Percentiles rank a stretch among this genome's conserved stretches.
These are phyloP conservation scores for Danielia reshetovae DNA, from an alignment of 805 yeast genomes.

Conservation along the genomic window DNA sequence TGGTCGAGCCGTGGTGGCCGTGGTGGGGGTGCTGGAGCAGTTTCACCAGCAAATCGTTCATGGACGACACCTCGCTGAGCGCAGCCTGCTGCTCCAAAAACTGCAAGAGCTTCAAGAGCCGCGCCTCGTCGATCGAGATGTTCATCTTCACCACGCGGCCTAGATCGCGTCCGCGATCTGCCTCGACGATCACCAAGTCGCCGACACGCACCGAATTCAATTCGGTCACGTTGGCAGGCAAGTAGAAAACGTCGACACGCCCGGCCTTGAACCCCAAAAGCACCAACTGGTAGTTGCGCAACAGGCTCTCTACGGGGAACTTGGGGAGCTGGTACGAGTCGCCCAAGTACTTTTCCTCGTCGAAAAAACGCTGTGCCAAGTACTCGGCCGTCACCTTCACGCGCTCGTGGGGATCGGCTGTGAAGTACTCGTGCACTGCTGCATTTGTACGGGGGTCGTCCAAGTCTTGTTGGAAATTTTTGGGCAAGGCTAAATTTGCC, in stretches of 20 bases:
- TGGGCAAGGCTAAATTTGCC: background rate
- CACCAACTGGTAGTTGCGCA: conserved; percentile 11
- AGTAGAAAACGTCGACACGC: conserved; percentile 70
- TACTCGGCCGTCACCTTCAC: conserved; percentile 32
- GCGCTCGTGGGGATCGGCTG: conserved; percentile 34
- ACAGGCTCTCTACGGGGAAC: conserved; percentile 29
- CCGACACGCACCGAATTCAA: conserved; percentile 41
- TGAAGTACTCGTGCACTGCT: conserved; percentile 31
- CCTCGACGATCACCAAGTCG: conserved; percentile 77
- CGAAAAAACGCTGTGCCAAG: conserved; percentile 25
- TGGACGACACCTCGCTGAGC: conserved; percentile 28
- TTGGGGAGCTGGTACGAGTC: conserved; percentile 34
- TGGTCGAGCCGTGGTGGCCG: conserved; percentile 3
- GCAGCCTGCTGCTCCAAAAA: conserved; percentile 71
- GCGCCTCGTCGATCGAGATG: conserved; percentile 62
- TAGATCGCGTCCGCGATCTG: conserved; percentile 76
- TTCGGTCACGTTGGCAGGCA: conserved; percentile 35
- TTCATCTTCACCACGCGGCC: conserved; percentile 61
- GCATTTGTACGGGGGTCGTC: background rate
- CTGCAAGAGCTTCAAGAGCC: conserved; percentile 60
- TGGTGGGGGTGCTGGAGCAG: conserved; percentile 11
- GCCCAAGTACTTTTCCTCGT: conserved; percentile 26
- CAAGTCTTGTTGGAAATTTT: conserved; percentile 1
- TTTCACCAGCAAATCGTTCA: conserved; percentile 23
- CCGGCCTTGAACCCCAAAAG: conserved; percentile 73